Percentiles rank a stretch among this genome's conserved stretches.
phyloP scores from a whole-genome alignment of 2,329 filamentous ascomycete species.

The Ophiostoma pallidulum region DNA sequence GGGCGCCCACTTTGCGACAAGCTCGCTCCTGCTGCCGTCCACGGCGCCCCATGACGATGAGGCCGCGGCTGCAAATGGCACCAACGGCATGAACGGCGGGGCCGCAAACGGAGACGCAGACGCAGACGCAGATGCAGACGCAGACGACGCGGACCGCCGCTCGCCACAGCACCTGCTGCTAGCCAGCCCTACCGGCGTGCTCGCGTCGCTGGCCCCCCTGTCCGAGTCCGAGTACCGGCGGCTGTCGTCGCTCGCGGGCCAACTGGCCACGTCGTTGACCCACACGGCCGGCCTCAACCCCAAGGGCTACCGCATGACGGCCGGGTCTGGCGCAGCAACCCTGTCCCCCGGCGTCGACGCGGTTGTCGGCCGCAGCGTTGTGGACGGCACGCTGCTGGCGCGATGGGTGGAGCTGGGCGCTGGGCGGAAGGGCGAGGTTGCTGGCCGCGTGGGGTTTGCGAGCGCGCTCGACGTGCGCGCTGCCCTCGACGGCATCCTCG shows the following conservation, averaged over 20 bases:
- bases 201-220: slow-evolving; percentile 69
- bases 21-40: slow-evolving; percentile 66
- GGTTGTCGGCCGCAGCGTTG: slow-evolving; percentile 53
- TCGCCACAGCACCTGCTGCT: slow-evolving; percentile 15
- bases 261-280: slow-evolving; percentile 66
- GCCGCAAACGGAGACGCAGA: not conserved
- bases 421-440: slow-evolving; percentile 61
- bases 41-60: slow-evolving; percentile 25
- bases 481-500: slow-evolving; percentile 55
- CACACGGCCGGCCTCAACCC: slow-evolving; percentile 76
- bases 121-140: not conserved
- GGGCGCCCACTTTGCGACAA: slow-evolving; percentile 65
- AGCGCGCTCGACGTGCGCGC: slow-evolving; percentile 57
- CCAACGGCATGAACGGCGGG: not conserved
- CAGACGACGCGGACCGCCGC: slow-evolving; percentile 24
- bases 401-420: slow-evolving; percentile 69
- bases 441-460: slow-evolving; percentile 59
- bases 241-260: slow-evolving; percentile 69
- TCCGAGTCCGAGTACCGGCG: slow-evolving; percentile 75
- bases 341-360: slow-evolving; percentile 43
- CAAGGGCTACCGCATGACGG: slow-evolving; percentile 59
- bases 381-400: slow-evolving; percentile 69
- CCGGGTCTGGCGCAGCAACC: slow-evolving; percentile 29
- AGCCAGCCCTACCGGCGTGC: slow-evolving; percentile 50
- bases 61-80: not conserved